Conservation (phyloP, 352 stramenopile genomes). For the Globisporangium uncinulatum region DNA sequence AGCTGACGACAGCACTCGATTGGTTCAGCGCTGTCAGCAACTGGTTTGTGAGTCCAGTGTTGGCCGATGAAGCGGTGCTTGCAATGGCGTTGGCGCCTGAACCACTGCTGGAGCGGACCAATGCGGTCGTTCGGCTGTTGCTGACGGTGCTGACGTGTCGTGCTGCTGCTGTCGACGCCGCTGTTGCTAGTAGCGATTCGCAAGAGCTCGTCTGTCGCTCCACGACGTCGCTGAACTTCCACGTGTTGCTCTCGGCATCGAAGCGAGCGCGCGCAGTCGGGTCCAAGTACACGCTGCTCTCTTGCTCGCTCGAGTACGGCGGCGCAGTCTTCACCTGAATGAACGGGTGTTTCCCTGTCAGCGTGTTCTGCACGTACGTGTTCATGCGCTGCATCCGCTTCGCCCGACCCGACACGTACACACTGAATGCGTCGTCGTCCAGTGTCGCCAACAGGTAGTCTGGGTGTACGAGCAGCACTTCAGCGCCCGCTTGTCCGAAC, state of each 20-base stretch:
- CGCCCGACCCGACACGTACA: constrained; percentile 34
- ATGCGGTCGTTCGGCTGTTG: neutral
- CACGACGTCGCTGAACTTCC: constrained; percentile 48
- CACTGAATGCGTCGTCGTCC: constrained; percentile 32
- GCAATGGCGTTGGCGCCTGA: constrained; percentile 21
- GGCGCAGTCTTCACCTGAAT: constrained; percentile 80
- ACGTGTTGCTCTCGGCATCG: constrained; percentile 57
- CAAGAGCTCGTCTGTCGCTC: too few relatives aligned
- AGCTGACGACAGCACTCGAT: neutral
- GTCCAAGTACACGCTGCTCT: constrained; percentile 85
- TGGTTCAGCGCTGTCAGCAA: neutral
- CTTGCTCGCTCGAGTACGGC: constrained; percentile 73
- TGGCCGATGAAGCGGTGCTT: neutral
- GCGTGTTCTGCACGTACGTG: constrained; percentile 64
- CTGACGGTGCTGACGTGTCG: neutral
- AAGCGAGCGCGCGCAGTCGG: constrained; percentile 71
- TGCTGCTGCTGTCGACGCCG: neutral
- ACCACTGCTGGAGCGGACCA: constrained; percentile 14
- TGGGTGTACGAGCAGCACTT: constrained; percentile 73
- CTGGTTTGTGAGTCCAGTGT: constrained; percentile 1
- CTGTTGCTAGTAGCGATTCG: too few relatives aligned
- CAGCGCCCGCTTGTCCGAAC: constrained; percentile 72
- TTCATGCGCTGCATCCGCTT: constrained; percentile 45
- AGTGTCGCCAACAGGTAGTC: constrained; percentile 69
- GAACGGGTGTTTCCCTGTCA: constrained; percentile 67